Conservation (phyloP, 352 stramenopile species). For the Pythium phragmitis region DNA sequence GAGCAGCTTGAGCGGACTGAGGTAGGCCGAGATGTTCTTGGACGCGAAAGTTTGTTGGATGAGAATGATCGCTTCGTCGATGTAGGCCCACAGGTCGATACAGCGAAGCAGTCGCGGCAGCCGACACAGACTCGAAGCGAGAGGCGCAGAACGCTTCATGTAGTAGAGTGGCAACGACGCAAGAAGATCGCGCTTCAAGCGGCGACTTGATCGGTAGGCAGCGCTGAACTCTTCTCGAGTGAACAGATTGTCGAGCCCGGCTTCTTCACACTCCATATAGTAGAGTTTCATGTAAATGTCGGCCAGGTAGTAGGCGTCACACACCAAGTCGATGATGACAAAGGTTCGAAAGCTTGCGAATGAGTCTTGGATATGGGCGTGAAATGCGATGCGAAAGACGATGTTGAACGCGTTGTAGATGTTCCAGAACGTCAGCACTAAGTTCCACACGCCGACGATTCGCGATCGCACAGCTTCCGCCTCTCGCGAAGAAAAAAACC, state of each 20-base stretch:
- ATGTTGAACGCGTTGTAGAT: constrained; percentile 67
- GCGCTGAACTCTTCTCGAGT: constrained; percentile 33
- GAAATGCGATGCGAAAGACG: constrained; percentile 72
- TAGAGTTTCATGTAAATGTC: constrained; percentile 75
- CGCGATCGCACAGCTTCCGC: constrained; percentile 23
- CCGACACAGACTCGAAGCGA: constrained; percentile 41
- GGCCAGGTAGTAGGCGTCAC: constrained; percentile 46
- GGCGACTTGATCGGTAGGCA: constrained; percentile 39
- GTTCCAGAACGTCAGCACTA: constrained; percentile 52
- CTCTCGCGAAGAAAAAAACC: not conserved
- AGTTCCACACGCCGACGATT: constrained; percentile 44
- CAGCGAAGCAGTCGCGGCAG: constrained; percentile 58
- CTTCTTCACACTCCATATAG: constrained; percentile 55
- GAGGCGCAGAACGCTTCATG: constrained; percentile 20
- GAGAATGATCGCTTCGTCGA: constrained; percentile 70
- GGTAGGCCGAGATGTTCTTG: constrained; percentile 63
- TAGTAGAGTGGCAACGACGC: constrained; percentile 63
- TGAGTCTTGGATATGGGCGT: constrained; percentile 44
- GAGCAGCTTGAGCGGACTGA: constrained; percentile 66
- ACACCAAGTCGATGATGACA: constrained; percentile 44
- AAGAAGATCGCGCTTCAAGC: constrained; percentile 50
- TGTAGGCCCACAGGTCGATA: constrained; percentile 47
- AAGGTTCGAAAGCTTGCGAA: constrained; percentile 23
- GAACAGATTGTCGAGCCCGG: constrained; percentile 46
- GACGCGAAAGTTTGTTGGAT: constrained; percentile 67